These are phyloP conservation scores for Calonectria naviculata DNA, from an alignment of 2,329 filamentous ascomycete species.

Conservation along the genomic window DNA sequence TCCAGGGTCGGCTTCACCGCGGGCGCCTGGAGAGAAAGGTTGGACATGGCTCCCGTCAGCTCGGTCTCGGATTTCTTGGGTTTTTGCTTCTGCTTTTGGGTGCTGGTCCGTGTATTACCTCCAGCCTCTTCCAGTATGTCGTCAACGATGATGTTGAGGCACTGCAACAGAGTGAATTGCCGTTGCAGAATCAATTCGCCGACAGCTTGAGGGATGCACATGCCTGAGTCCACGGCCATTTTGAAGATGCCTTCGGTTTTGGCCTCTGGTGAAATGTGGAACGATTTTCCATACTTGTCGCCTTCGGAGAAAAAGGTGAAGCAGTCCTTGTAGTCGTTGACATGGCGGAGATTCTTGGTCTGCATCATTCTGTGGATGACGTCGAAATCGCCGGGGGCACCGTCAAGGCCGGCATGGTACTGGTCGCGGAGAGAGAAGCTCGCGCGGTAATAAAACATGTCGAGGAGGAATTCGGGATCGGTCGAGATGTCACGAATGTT, in stretches of 20 bases:
- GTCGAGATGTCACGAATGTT: constrained; percentile 55
- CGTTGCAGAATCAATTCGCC: constrained; percentile 53
- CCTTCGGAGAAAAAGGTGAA: constrained; percentile 51
- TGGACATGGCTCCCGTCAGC: constrained; percentile 43
- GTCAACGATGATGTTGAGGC: constrained; percentile 54
- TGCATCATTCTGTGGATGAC: constrained; percentile 49
- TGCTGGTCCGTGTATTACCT: constrained; percentile 37
- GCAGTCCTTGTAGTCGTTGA: constrained; percentile 40
- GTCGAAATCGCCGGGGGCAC: constrained; percentile 47
- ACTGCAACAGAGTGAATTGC: constrained; percentile 49
- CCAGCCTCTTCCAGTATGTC: constrained; percentile 51
- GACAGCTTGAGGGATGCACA: constrained; percentile 40
- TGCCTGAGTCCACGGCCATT: constrained; percentile 32
- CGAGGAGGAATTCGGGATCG: constrained; percentile 49
- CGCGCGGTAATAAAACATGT: constrained; percentile 51
- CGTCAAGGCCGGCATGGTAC: constrained; percentile 45
- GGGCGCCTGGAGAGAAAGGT: constrained; percentile 42
- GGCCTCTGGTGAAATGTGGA: constrained; percentile 17
- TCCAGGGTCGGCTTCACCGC: constrained; percentile 43
- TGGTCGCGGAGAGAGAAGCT: constrained; percentile 47
- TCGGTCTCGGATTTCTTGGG: constrained; percentile 45
- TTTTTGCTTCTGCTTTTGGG: constrained; percentile 30
- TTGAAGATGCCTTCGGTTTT: background rate
- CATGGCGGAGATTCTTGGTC: constrained; percentile 45
- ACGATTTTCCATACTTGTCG: constrained; percentile 49